Percentiles rank a stretch among this genome's conserved stretches.
phyloP scores from a whole-genome alignment of 1,284 basidiomycete species.

The Tetrapyrgos nigripes region DNA sequence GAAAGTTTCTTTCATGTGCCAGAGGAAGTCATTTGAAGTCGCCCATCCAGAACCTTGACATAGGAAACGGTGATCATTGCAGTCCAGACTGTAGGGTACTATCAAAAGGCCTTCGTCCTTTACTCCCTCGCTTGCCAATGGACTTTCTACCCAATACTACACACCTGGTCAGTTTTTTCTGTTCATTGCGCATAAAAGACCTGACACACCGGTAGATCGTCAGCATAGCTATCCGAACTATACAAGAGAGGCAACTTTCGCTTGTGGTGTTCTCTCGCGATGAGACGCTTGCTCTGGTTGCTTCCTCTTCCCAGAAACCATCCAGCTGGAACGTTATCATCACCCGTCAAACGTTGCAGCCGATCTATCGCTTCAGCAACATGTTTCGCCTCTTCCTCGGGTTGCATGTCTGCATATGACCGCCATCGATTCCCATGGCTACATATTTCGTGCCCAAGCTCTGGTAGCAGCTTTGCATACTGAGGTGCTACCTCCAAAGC shows the following conservation, averaged over 20 bases:
- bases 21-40: conserved; percentile 7
- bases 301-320: conserved; percentile 9
- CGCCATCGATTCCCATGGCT: conserved; percentile 6
- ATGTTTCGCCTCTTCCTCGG: conserved; percentile 9
- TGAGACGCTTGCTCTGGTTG: conserved; percentile 1
- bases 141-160: conserved; percentile 9
- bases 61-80: conserved; percentile 8
- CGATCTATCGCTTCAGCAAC: conserved; percentile 9
- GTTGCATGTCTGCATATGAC: conserved; percentile 4
- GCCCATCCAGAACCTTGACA: conserved; percentile 13
- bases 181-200: not conserved
- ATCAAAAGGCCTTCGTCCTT: conserved; percentile 9
- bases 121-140: conserved; percentile 5
- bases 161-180: not conserved
- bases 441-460: conserved; percentile 9
- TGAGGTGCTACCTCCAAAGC: conserved; percentile 8
- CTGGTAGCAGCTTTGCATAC: conserved; percentile 6
- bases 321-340: conserved; percentile 5
- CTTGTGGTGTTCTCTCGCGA: conserved; percentile 7
- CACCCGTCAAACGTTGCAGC: conserved; percentile 7
- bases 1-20: conserved; percentile 12
- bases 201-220: conserved; percentile 6
- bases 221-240: conserved; percentile 11
- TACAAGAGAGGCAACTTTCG: conserved; percentile 10
- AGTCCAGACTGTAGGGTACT: conserved; percentile 10